These are phyloP conservation scores for Peterozyma xylosa DNA, from an alignment of 805 yeast genomes.

Conservation along the genomic window DNA sequence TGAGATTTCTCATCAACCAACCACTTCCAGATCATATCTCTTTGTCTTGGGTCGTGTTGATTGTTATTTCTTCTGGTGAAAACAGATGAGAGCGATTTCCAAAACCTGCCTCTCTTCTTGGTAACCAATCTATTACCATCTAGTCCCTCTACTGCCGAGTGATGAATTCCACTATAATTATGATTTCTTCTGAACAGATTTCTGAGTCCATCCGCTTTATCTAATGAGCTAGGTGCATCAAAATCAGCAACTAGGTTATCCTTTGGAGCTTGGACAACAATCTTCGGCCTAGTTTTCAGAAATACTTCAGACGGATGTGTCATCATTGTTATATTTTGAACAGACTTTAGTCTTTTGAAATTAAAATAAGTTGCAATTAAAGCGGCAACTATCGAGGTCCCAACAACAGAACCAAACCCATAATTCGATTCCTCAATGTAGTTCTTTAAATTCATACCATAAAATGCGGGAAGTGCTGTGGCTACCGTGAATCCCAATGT, in stretches of 20 bases:
- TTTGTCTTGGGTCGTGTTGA: constrained; percentile 21
- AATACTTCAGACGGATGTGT: constrained; percentile 18
- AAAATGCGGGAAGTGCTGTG: constrained; percentile 78
- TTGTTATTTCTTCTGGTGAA: constrained; percentile 9
- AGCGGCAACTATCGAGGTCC: constrained; percentile 43
- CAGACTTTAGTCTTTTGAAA: constrained; percentile 48
- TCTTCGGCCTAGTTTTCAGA: constrained; percentile 9
- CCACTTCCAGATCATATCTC: constrained; percentile 52
- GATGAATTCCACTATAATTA: constrained; percentile 1
- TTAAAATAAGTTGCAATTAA: constrained; percentile 45
- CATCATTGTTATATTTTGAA: constrained; percentile 63
- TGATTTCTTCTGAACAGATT: not conserved
- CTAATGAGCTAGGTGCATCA: not conserved
- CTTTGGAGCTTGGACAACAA: constrained; percentile 10
- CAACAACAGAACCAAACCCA: constrained; percentile 58
- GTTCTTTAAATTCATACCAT: constrained; percentile 81
- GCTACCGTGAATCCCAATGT: constrained; percentile 84
- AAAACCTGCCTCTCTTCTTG: constrained; percentile 12
- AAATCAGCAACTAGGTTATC: not conserved
- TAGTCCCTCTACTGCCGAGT: not conserved
- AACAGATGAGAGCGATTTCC: constrained; percentile 14
- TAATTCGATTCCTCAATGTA: constrained; percentile 60
- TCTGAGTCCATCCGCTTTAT: constrained; percentile 5
- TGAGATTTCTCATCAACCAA: constrained; percentile 33
- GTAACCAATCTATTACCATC: not conserved